These are phyloP conservation scores for Candida multigemmis DNA, from an alignment of 805 yeast genomes.

Conservation along the genomic window DNA sequence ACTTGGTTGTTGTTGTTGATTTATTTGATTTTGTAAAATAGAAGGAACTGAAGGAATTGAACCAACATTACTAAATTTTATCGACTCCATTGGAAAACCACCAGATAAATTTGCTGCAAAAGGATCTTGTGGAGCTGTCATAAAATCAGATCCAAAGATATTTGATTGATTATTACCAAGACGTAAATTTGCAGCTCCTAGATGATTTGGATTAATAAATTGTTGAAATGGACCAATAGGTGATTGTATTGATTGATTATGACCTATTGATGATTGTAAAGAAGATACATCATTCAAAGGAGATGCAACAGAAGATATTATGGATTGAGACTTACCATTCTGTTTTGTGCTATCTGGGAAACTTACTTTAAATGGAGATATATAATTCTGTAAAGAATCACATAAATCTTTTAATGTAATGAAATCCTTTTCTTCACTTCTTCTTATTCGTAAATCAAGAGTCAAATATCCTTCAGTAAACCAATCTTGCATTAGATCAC, in stretches of 20 bases:
- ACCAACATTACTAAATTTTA: no score
- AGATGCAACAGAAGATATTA: constrained; percentile 1
- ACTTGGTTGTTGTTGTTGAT: constrained; percentile 19
- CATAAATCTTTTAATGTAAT: constrained; percentile 47
- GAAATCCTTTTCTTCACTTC: constrained; percentile 46
- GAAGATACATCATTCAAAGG: constrained; percentile 1
- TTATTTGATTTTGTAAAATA: constrained; percentile 22
- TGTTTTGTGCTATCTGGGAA: constrained; percentile 31
- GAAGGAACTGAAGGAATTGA: constrained; percentile 19
- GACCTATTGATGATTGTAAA: not conserved
- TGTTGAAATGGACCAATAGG: no score
- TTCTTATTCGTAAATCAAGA: constrained; percentile 45
- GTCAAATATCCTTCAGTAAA: constrained; percentile 49
- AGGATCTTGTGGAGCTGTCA: constrained; percentile 11
- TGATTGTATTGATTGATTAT: not conserved
- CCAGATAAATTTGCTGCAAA: no score
- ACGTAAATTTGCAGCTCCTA: no score
- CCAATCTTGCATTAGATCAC: constrained; percentile 75
- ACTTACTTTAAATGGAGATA: constrained; percentile 57
- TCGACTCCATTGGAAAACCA: no score
- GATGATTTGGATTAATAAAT: no score
- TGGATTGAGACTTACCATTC: constrained; percentile 1
- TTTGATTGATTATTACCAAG: constrained; percentile 9
- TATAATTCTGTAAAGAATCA: constrained; percentile 35
- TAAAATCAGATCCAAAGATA: constrained; percentile 15